Percentiles rank a stretch among this genome's conserved stretches.
Evolutionary conservation across 352 stramenopile genomes (phyloP).

Genomic region (Phytophthora ohioensis): DNA sequence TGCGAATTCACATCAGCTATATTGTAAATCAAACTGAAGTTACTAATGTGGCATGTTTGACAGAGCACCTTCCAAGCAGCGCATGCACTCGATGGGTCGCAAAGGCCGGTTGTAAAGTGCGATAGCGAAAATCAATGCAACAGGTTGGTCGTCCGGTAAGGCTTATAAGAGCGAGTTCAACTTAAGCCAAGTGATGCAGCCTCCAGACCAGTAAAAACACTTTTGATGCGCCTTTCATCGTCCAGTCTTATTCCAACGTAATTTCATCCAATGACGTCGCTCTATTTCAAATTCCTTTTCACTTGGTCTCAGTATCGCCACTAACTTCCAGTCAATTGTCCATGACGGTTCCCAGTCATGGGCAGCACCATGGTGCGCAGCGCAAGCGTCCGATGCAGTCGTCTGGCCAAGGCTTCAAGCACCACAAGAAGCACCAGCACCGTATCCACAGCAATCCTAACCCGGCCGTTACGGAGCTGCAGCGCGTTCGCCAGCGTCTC

Average conservation of each 20-base stretch:
- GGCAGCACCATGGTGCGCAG: slow-evolving; percentile 16
- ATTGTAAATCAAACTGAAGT: neutral
- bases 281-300: slow-evolving; percentile 6
- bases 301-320: slow-evolving; percentile 32
- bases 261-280: slow-evolving; percentile 22
- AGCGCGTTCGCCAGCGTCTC: slow-evolving; percentile 68
- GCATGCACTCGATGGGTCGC: slow-evolving; percentile 56
- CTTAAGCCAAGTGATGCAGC: neutral
- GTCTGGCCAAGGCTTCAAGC: slow-evolving; percentile 11
- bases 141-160: neutral
- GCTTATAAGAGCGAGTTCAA: slow-evolving; percentile 4
- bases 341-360: slow-evolving; percentile 25
- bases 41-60: neutral
- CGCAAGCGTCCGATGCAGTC: slow-evolving; percentile 39
- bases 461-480: slow-evolving; percentile 47
- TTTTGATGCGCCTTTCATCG: slow-evolving; percentile 9
- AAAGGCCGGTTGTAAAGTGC: slow-evolving; percentile 65
- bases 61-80: slow-evolving; percentile 53
- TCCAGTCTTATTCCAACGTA: neutral
- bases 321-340: slow-evolving; percentile 31
- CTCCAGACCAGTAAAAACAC: slow-evolving; percentile 7
- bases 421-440: slow-evolving; percentile 47
- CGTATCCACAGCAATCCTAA: slow-evolving; percentile 5
- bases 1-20: neutral
- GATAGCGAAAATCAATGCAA: slow-evolving; percentile 4